Conservation (phyloP, 805 yeast species). For the Maudiozyma serrabonitensis region DNA sequence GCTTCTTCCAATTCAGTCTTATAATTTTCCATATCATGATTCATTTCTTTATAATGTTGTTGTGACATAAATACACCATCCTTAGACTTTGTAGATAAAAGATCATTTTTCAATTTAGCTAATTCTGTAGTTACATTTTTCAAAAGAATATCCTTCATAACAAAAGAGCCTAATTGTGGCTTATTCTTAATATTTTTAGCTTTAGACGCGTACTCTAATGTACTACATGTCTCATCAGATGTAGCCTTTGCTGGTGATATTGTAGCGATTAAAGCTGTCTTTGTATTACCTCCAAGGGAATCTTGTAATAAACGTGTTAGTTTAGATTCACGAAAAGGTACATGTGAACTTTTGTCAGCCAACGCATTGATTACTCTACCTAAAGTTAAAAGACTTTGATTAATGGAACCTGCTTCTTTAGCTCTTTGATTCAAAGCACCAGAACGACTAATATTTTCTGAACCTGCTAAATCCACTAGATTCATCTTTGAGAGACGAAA, state of each 20-base stretch:
- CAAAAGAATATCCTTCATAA: slow-evolving; percentile 43
- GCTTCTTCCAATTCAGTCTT: slow-evolving; percentile 42
- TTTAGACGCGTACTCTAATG: slow-evolving; percentile 78
- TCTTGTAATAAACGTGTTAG: slow-evolving; percentile 67
- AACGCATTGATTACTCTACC: slow-evolving; percentile 80
- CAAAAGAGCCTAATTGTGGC: slow-evolving; percentile 54
- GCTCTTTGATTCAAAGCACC: slow-evolving; percentile 85
- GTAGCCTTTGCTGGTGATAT: slow-evolving; percentile 73
- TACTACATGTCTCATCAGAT: slow-evolving; percentile 74
- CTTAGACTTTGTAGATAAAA: slow-evolving; percentile 49
- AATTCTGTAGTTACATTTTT: slow-evolving; percentile 40
- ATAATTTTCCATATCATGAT: slow-evolving; percentile 39
- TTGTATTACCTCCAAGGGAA: slow-evolving; percentile 79
- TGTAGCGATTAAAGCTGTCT: slow-evolving; percentile 80
- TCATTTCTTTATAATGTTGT: slow-evolving; percentile 44
- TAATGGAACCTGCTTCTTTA: slow-evolving; percentile 87
- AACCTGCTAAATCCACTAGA: slow-evolving; percentile 90
- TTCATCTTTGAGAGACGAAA: slow-evolving; percentile 63
- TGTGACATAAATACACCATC: slow-evolving; percentile 61
- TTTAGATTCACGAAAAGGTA: slow-evolving; percentile 81
- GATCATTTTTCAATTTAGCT: slow-evolving; percentile 45
- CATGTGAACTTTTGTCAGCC: slow-evolving; percentile 55
- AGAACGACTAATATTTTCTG: slow-evolving; percentile 79
- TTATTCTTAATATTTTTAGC: slow-evolving; percentile 73
- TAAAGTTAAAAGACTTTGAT: slow-evolving; percentile 75